A percentile compares a stretch with the other conserved stretches of the same genome.
phyloP scores from a whole-genome alignment of 768 basidiomycete species.

The Asterophora lycoperdoides region DNA sequence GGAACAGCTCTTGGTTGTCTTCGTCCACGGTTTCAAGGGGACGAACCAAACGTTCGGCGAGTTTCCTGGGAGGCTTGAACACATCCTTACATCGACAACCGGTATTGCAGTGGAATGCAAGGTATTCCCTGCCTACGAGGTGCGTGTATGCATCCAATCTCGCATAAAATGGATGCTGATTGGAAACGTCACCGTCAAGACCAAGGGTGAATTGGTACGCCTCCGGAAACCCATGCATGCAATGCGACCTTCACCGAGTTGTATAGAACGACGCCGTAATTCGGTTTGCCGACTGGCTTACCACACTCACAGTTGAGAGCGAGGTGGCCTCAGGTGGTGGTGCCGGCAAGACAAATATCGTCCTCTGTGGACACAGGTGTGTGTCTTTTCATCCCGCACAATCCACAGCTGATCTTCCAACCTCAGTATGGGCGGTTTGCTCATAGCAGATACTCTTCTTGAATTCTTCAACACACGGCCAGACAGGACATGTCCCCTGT shows the following conservation, averaged over 20 bases:
- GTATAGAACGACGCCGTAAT: conserved; percentile 73
- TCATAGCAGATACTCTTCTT: conserved; percentile 79
- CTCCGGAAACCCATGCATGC: conserved; percentile 1
- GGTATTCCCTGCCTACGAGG: conserved; percentile 91
- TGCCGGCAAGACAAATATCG: conserved; percentile 75
- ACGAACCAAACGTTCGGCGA: conserved; percentile 66
- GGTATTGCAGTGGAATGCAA: conserved; percentile 61
- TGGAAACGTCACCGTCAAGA: conserved; percentile 39
- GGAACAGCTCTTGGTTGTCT: conserved; percentile 63
- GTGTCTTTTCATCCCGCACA: conserved; percentile 9
- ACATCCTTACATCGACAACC: conserved; percentile 62
- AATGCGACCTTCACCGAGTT: conserved; percentile 5
- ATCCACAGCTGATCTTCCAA: background rate
- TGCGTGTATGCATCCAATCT: conserved; percentile 24
- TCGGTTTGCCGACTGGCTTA: conserved; percentile 89
- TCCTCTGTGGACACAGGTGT: conserved; percentile 87
- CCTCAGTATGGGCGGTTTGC: conserved; percentile 85
- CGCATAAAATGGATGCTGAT: background rate
- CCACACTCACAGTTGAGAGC: conserved; percentile 78
- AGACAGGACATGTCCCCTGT: conserved; percentile 62
- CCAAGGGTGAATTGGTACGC: conserved; percentile 83
- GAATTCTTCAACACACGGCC: conserved; percentile 68
- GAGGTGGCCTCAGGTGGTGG: conserved; percentile 76
- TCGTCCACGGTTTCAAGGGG: conserved; percentile 73
- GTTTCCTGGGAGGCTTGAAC: conserved; percentile 78